Conservation (phyloP, 2,329 filamentous ascomycete species). For the Byssothecium circinans region DNA sequence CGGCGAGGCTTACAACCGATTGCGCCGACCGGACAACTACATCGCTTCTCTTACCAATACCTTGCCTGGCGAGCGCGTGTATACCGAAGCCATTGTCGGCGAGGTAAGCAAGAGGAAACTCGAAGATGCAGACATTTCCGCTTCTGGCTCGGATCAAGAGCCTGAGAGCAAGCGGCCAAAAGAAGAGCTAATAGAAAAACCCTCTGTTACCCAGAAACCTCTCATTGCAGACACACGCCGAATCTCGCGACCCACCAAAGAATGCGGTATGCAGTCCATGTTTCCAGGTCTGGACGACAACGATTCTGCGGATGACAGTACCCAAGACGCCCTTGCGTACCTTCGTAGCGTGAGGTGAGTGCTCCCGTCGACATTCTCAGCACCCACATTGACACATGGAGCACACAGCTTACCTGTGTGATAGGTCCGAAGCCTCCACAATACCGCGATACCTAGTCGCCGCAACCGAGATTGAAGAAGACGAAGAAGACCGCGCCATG, state of each 20-base stretch:
- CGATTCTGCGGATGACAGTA: constrained; percentile 30
- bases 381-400: constrained; percentile 11
- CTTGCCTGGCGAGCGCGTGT: constrained; percentile 8
- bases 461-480: constrained; percentile 23
- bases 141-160: neutral
- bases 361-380: neutral
- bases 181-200: constrained; percentile 5
- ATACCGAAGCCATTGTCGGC: constrained; percentile 1
- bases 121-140: constrained; percentile 12
- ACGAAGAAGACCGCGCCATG: constrained; percentile 39
- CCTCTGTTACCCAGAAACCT: neutral
- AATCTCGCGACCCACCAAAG: constrained; percentile 9
- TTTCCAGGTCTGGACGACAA: constrained; percentile 35
- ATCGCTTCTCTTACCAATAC: constrained; percentile 14
- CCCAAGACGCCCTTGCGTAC: constrained; percentile 37
- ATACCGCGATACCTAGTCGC: constrained; percentile 73
- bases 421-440: constrained; percentile 71
- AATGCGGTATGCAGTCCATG: constrained; percentile 32
- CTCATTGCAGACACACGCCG: constrained; percentile 8
- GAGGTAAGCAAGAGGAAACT: constrained; percentile 27
- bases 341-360: constrained; percentile 39
- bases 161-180: constrained; percentile 20
- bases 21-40: constrained; percentile 37
- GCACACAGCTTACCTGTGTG: constrained; percentile 19
- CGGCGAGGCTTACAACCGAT: constrained; percentile 42